These are phyloP conservation scores for Rhodomyrtus psidioides DNA, from an alignment of 441 rosid species.

Conservation along the genomic window DNA sequence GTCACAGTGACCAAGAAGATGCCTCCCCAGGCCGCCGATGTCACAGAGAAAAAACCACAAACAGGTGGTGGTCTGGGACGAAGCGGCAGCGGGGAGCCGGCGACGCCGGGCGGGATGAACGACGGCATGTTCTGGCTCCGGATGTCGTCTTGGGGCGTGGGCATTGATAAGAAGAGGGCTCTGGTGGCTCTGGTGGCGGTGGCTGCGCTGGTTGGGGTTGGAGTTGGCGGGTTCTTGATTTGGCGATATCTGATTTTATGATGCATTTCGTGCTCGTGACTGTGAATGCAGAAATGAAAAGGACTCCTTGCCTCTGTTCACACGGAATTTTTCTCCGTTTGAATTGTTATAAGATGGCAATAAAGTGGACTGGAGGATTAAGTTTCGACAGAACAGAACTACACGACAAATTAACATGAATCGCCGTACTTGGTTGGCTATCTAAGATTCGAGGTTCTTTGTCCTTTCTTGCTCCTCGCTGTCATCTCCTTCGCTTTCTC, in stretches of 20 bases:
- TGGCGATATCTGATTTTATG: not conserved
- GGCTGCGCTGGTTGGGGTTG: not conserved
- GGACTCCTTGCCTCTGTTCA: not conserved
- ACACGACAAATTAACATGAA: not conserved
- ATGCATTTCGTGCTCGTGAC: not conserved
- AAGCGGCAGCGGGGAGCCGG: not conserved
- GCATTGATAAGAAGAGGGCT: not conserved
- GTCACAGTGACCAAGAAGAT: slow-evolving; percentile 4
- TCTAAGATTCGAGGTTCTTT: not conserved
- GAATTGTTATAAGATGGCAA: not conserved
- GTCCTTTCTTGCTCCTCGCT: not conserved
- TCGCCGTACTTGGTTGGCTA: not conserved
- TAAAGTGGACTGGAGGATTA: not conserved
- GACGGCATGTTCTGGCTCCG: not conserved
- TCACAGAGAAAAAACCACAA: not conserved
- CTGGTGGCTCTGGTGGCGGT: not conserved
- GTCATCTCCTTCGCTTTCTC: not conserved
- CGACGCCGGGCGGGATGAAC: not conserved
- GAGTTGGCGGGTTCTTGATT: not conserved
- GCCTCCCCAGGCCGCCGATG: not conserved
- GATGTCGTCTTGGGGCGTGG: not conserved
- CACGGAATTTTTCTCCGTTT: not conserved
- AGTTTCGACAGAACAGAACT: not conserved
- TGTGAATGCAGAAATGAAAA: not conserved
- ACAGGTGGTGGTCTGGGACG: not conserved